Base-by-base conservation (phyloP, 352 stramenopile genomes). In the Globisporangium barbulae region DNA sequence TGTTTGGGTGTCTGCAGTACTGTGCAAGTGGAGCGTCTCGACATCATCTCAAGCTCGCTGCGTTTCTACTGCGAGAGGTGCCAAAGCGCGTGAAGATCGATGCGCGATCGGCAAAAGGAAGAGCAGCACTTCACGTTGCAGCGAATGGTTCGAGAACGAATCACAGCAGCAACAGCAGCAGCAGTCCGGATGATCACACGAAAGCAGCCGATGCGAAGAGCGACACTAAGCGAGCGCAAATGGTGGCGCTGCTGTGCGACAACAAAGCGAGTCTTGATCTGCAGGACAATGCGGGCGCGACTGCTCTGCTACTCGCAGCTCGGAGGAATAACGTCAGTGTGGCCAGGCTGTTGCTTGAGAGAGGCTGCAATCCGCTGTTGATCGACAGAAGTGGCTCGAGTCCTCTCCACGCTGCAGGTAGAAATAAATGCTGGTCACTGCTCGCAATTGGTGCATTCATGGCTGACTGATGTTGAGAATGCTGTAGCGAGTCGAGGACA, bases 351-450 rank as follows among this genome's bases (percentile, higher is more conserved):
- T 45, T 91, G 25, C 73, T 89, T 7, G 41, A 50, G 17, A 31
- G 37, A 21, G 63, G 59, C 1, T 87, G 79, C 55, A 69, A 84
- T 44, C 42, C 64, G 6, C 63, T 57, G 5, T 53, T 63, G n/a
- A 63, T 72, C 5, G 71, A 82, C 44, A 73, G 73, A 7, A 72
- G 67, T 35, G 70, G 70, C 2, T 74, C 64, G 19, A 87, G 67
- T 42, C 54, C 69, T 4, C 72, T 91, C 17, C 83, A 91, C 37
- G 47, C 76, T 30, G 77, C 83, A 64, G 74, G 76, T 85, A 21
- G 12, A 13, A 42, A 3, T 1, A 2, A 31, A 30, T 13, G 9
- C 17, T 48, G 3, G 17, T 35, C 21, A 4, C 22, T 41, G 12
- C 17, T 49, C 31, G 17, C 53, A 21, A 5, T 8, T 48, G n/a